phyloP scores from a whole-genome alignment of 2,329 filamentous ascomycete genomes.

The Coniochaeta pulveracea region DNA sequence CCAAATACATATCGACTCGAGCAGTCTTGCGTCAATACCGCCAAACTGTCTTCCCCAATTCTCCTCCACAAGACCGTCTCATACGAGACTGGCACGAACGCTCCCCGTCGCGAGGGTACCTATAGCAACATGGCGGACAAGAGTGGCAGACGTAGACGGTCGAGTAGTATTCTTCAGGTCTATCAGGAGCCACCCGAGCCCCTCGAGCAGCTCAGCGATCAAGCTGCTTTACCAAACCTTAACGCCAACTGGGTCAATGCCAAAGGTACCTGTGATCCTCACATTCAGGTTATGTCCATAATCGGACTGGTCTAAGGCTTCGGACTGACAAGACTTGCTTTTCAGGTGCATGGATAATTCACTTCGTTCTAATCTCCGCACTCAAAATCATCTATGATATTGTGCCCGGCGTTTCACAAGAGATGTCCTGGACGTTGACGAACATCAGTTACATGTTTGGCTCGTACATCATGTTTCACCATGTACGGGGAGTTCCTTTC shows the following conservation, averaged over 20 bases:
- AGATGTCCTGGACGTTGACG: conserved; percentile 96
- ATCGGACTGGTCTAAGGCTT: background rate
- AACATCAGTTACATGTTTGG: conserved; percentile 99
- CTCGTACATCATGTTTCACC: conserved; percentile 99
- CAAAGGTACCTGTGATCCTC: conserved; percentile 61
- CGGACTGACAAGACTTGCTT: conserved; percentile 8
- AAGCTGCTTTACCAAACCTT: conserved; percentile 85
- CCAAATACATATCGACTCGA: conserved; percentile 3
- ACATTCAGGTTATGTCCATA: conserved; percentile 2
- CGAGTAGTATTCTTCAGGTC: conserved; percentile 84
- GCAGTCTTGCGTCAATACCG: conserved; percentile 53
- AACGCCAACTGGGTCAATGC: conserved; percentile 99
- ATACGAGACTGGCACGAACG: conserved; percentile 73
- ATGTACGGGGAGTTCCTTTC: conserved; percentile 93
- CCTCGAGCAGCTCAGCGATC: conserved; percentile 94
- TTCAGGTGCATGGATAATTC: conserved; percentile 92
- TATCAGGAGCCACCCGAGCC: conserved; percentile 96
- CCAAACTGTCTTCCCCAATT: conserved; percentile 89
- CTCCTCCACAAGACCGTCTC: conserved; percentile 82
- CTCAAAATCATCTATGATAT: conserved; percentile 97
- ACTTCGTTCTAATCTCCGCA: conserved; percentile 80
- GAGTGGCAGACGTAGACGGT: conserved; percentile 74
- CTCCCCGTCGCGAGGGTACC: conserved; percentile 48
- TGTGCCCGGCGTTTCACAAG: conserved; percentile 89
- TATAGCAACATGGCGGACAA: conserved; percentile 51